Evolutionary conservation across 208 protist genomes (phyloP).

Genomic region (Phytomonas sp.): DNA sequence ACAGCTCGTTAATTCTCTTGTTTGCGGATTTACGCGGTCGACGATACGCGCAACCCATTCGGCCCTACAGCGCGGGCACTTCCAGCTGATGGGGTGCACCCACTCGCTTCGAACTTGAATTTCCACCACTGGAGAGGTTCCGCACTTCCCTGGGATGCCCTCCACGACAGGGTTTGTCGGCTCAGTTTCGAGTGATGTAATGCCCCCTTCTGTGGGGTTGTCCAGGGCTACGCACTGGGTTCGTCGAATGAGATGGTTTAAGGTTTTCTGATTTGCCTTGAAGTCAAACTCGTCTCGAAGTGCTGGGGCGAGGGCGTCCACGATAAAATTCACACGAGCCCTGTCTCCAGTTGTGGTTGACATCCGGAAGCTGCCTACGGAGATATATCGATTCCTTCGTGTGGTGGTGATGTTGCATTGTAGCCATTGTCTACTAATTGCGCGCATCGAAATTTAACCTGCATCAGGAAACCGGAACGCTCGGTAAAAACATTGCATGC

Average conservation of each 20-base stretch:
- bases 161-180: no score
- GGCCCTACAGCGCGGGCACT: conserved; percentile 27
- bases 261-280: conserved; percentile 18
- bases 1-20: conserved; percentile 33
- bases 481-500: background rate
- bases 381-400: background rate
- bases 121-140: background rate
- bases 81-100: conserved; percentile 48
- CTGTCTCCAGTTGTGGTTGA: background rate
- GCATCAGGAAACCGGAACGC: background rate
- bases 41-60: conserved; percentile 47
- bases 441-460: background rate
- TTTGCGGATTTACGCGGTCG: conserved; percentile 46
- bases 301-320: conserved; percentile 17
- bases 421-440: background rate
- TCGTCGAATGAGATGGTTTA: conserved; percentile 18
- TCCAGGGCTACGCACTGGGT: background rate
- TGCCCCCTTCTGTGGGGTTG: background rate
- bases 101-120: conserved; percentile 26
- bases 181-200: no score
- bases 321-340: conserved; percentile 11
- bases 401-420: background rate
- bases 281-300: conserved; percentile 34
- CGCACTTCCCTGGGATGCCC: background rate
- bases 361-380: background rate